These are phyloP conservation scores for Graphilbum fragrans DNA, from an alignment of 2,329 filamentous ascomycete species.

Conservation along the genomic window DNA sequence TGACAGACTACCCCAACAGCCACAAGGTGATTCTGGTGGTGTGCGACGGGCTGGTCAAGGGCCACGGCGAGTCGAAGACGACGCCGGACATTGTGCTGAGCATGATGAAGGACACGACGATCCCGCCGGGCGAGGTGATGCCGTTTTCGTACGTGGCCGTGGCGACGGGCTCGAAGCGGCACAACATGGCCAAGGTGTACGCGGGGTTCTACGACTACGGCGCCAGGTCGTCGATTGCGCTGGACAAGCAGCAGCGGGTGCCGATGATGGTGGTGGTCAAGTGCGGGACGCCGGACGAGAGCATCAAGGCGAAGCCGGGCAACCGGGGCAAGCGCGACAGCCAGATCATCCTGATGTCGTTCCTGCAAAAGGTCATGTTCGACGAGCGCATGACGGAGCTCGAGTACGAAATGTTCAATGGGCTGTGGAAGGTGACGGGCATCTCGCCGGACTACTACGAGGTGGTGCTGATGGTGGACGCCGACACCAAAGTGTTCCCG, in stretches of 20 bases:
- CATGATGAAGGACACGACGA: constrained; percentile 90
- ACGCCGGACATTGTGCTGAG: constrained; percentile 82
- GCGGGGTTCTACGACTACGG: constrained; percentile 98
- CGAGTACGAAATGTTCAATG: constrained; percentile 99
- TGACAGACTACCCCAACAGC: constrained; percentile 97
- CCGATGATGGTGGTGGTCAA: constrained; percentile 97
- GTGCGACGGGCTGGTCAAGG: constrained; percentile 96
- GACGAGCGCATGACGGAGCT: constrained; percentile 99
- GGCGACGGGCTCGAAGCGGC: constrained; percentile 86
- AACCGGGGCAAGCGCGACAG: constrained; percentile 98
- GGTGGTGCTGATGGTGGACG: constrained; percentile 96
- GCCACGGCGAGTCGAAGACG: constrained; percentile 72
- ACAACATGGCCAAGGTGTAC: constrained; percentile 99
- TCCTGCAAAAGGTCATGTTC: constrained; percentile 99
- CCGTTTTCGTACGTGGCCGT: constrained; percentile 95
- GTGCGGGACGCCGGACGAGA: constrained; percentile 84
- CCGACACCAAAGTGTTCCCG: constrained; percentile 97
- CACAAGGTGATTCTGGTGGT: constrained; percentile 95
- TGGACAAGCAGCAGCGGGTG: constrained; percentile 86
- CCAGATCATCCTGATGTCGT: constrained; percentile 98
- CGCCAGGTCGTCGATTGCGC: constrained; percentile 61
- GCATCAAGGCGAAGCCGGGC: constrained; percentile 71
- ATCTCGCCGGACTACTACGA: constrained; percentile 98
- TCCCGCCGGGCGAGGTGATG: constrained; percentile 69
- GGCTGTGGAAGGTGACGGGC: constrained; percentile 95